Evolutionary conservation across 2,329 filamentous ascomycete species (phyloP), one percentile per base, ranked within the genome.

Genomic region (Dothideomycetidae sp.): DNA sequence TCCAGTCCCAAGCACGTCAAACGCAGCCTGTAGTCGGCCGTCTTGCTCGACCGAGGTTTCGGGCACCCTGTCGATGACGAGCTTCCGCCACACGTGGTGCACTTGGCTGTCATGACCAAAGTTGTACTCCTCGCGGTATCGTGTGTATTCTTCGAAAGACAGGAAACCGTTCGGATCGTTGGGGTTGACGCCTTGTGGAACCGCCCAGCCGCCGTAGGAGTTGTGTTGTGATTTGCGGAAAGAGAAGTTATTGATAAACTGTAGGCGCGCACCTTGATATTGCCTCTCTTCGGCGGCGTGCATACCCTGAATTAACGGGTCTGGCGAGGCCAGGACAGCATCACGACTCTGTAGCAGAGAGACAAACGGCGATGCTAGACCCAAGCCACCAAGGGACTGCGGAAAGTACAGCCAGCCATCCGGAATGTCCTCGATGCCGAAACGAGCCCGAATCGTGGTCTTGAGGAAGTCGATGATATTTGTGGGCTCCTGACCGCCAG

Each of bases 301-400:
- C 9, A 43, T 58, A 14, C 51, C 44, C 14, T 26, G 15, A 19
- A 38, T n/a, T n/a, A n/a, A n/a, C n/a, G n/a, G n/a, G n/a, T n/a
- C n/a, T n/a, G n/a, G n/a, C n/a, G n/a, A n/a, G n/a, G n/a, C n/a
- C n/a, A n/a, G n/a, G n/a, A n/a, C n/a, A n/a, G n/a, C n/a, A n/a
- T 59, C 61, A 37, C 51, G 61, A 59, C 68, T 66, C 16, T 61
- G 56, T 10, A 70, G 54, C 3, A 68, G 58, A 1, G 53, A 47
- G 14, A 71, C 59, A 41, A 69, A 67, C 0, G 67, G 66, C 21
- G 67, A 70, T 32, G 60, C 56, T 5, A 71, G 54, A 7, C 63
- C 63, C 3, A 70, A 52, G 1, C 67, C 67, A 4, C 67, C 66
- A 5, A 70, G 56, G 39, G 67, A 62, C 19, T 65, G 54, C 1